phyloP scores from a whole-genome alignment of 176 grass and related monocot genomes.

The Rhynchospora pubera region DNA sequence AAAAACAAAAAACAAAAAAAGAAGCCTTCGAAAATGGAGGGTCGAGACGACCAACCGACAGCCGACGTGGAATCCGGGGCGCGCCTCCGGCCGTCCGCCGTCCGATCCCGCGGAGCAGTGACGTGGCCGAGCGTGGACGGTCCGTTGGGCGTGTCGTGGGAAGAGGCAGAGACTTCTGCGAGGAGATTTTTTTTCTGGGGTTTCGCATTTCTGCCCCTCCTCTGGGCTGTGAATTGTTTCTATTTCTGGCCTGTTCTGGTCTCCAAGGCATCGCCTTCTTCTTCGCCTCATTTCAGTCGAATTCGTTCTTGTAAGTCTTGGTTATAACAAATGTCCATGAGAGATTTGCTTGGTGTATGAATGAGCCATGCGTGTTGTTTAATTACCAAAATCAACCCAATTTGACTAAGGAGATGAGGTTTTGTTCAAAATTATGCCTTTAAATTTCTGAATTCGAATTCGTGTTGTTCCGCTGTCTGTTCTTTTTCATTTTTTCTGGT shows the following conservation, averaged over 20 bases:
- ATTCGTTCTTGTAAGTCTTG: conserved; percentile 68
- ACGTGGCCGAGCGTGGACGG: conserved; percentile 81
- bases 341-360: too few relatives aligned
- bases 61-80: conserved; percentile 18
- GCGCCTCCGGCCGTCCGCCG: not conserved
- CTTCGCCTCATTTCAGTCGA: conserved; percentile 30
- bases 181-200: conserved; percentile 84
- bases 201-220: conserved; percentile 78
- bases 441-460: too few relatives aligned
- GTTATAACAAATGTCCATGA: too few relatives aligned
- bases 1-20: too few relatives aligned
- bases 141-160: conserved; percentile 57
- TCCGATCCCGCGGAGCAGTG: not conserved
- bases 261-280: not conserved
- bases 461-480: too few relatives aligned
- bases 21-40: not conserved
- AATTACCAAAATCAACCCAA: too few relatives aligned
- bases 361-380: too few relatives aligned
- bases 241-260: conserved; percentile 91
- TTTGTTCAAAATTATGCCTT: too few relatives aligned
- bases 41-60: not conserved
- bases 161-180: conserved; percentile 61
- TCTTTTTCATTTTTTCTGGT: too few relatives aligned
- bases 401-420: too few relatives aligned
- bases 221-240: conserved; percentile 96